phyloP scores from a whole-genome alignment of 257 asterid species.

The Galeopsis tetrahit region DNA sequence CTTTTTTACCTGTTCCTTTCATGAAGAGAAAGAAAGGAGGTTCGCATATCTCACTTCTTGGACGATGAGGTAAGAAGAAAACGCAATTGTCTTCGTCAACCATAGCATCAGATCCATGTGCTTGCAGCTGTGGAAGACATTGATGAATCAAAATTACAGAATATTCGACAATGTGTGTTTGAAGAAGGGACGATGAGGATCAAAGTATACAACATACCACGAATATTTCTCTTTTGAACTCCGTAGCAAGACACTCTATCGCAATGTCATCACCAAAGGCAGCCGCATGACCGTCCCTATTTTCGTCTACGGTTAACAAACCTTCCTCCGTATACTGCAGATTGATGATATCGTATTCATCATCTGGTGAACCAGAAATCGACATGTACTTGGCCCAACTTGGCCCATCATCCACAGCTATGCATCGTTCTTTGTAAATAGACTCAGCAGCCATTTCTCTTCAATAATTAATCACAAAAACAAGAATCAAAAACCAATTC shows the following conservation, averaged over 20 bases:
- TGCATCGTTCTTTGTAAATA: slow-evolving; percentile 86
- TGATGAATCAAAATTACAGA: not conserved
- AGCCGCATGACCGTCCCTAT: slow-evolving; percentile 84
- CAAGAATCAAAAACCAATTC: slow-evolving; percentile 33
- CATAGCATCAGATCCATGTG: slow-evolving; percentile 98
- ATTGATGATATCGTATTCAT: slow-evolving; percentile 86
- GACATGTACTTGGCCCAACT: slow-evolving; percentile 99
- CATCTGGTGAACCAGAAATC: slow-evolving; percentile 81
- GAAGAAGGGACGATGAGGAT: too few relatives aligned
- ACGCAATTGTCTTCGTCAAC: slow-evolving; percentile 93
- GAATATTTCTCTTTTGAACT: slow-evolving; percentile 88
- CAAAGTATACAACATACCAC: slow-evolving; percentile 63
- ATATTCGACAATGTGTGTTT: too few relatives aligned
- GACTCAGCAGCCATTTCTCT: slow-evolving; percentile 95
- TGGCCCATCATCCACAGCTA: slow-evolving; percentile 78
- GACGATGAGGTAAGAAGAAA: slow-evolving; percentile 91
- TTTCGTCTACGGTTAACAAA: slow-evolving; percentile 80
- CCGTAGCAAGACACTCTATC: slow-evolving; percentile 92
- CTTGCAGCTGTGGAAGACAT: slow-evolving; percentile 70
- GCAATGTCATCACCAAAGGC: slow-evolving; percentile 99
- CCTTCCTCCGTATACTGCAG: slow-evolving; percentile 96
- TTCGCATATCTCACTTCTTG: slow-evolving; percentile 82
- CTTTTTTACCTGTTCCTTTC: slow-evolving; percentile 87
- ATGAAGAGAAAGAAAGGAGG: slow-evolving; percentile 91
- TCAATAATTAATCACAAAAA: slow-evolving; percentile 46